Conservation (phyloP, 2,329 filamentous ascomycete species). For the Diplodia scrobiculata region DNA sequence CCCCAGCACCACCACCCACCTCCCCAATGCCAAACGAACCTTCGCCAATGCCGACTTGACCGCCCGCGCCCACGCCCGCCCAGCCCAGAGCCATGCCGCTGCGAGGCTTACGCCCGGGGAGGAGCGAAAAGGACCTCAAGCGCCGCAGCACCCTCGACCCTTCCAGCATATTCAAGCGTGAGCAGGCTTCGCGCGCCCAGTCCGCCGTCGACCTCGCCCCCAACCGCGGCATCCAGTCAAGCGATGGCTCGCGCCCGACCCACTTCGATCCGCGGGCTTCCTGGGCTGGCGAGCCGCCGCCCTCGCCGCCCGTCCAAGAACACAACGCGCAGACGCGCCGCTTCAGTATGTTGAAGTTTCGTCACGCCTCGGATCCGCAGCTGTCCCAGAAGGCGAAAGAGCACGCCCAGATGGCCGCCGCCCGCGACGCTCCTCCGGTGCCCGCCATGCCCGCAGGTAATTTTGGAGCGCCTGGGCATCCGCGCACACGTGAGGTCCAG, state of each 20-base stretch:
- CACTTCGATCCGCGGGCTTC: constrained; percentile 35
- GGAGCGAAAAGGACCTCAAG: constrained; percentile 47
- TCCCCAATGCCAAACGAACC: constrained; percentile 19
- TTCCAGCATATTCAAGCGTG: constrained; percentile 42
- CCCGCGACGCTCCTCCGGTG: constrained; percentile 52
- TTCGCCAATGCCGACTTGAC: constrained; percentile 29
- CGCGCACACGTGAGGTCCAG: constrained; percentile 22
- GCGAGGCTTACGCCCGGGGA: constrained; percentile 43
- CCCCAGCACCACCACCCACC: constrained; percentile 8
- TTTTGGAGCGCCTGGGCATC: constrained; percentile 27
- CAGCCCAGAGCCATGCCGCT: constrained; percentile 44
- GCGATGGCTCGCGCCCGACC: constrained; percentile 41
- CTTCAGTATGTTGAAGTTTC: constrained; percentile 75
- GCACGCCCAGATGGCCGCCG: constrained; percentile 57
- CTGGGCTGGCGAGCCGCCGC: constrained; percentile 34
- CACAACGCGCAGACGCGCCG: constrained; percentile 51
- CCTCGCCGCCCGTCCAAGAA: constrained; percentile 42
- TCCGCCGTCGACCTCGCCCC: constrained; percentile 38
- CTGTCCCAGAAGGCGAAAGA: constrained; percentile 74
- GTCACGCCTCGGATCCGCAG: constrained; percentile 91
- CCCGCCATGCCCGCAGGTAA: constrained; percentile 46
- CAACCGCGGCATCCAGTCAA: constrained; percentile 36
- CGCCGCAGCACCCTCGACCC: constrained; percentile 51
- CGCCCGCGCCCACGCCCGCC: constrained; percentile 23
- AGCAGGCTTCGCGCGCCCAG: constrained; percentile 35